Evolutionary conservation across 208 protist species (phyloP).

Genomic region (Crithidia brevicula): DNA sequence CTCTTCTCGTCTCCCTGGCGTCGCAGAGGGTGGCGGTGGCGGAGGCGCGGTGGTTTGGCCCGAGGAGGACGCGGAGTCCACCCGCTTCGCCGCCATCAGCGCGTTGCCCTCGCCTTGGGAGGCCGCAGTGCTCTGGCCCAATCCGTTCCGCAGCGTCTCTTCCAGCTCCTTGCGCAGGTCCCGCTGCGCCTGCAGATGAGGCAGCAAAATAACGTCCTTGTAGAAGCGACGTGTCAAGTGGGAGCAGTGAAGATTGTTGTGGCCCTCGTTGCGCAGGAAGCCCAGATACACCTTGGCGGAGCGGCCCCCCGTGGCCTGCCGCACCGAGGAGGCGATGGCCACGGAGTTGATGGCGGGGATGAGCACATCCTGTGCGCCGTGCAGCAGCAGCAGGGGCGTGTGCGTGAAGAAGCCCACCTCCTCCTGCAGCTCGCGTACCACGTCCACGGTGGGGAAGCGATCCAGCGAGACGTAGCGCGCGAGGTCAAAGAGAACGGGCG

Average conservation of each 20-base stretch:
- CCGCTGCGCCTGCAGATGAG: conserved; percentile 36
- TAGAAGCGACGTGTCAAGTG: conserved; percentile 45
- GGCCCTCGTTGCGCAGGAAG: conserved; percentile 26
- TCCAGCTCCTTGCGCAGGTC: conserved; percentile 20
- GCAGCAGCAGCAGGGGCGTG: conserved; percentile 49
- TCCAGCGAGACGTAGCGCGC: conserved; percentile 44
- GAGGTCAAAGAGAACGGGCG: conserved; percentile 35
- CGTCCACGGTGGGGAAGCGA: conserved; percentile 41
- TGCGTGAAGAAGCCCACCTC: conserved; percentile 35
- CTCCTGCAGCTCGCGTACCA: conserved; percentile 41
- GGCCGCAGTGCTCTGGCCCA: not conserved
- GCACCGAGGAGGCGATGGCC: conserved; percentile 38
- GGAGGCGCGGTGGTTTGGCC: not conserved
- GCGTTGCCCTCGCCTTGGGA: not conserved
- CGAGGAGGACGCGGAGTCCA: not conserved
- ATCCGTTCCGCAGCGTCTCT: conserved; percentile 20
- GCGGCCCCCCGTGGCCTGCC: conserved; percentile 32
- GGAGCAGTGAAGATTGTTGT: conserved; percentile 45
- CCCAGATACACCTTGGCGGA: conserved; percentile 38
- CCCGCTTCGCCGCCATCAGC: not conserved
- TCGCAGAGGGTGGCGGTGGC: not conserved
- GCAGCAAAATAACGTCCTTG: conserved; percentile 48
- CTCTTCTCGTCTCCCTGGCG: not conserved
- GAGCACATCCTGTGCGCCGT: conserved; percentile 41
- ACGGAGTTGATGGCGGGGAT: conserved; percentile 42